Base-by-base conservation (phyloP, 164 flowering plant species). In the Saururus chinensis region DNA sequence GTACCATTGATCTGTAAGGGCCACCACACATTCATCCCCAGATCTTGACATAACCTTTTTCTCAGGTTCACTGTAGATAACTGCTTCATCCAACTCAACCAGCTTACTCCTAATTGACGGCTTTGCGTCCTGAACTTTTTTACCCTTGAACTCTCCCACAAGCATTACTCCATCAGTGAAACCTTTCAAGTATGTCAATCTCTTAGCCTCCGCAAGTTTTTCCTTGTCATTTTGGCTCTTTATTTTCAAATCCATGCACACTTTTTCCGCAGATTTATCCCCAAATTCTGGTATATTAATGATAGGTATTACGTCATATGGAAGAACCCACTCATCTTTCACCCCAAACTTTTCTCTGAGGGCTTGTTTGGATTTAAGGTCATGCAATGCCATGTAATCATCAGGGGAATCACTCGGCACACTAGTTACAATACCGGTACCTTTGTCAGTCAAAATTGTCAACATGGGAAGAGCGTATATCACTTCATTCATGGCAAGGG, bases 361-460 rank as follows among this genome's bases (percentile, higher is more conserved):
- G 53, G 76, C 82, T 40, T 86, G 91, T 62, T 87, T 87, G 35
- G 84, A 68, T 66, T 85, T 85, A 76, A 87, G 74, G 68, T 82
- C 91, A 62, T 79, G 86, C 64, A 87, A n/a, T 19, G 87, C 80
- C 81, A 84, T 82, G 54, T 77, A 91, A 73, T 89, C 98, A 78
- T 87, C 96, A 23, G 96, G 98, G 10, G 96, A 80, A 69, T 92
- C 98, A 68, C 95, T 88, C 7, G 98, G 98, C 16, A 91, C 97
- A 77, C 97, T 85, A 20, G 96, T 91, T 24, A 91, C 90, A 40
- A 88, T 80, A 58, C 98, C 97, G 3, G 97, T 91, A 45, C 91
- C 95, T 68, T 87, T 85, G 64, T 87, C 88, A 9, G 83, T 85
- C 13, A 83, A 62, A 59, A 85, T 76, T n/a, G 87, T 79, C 67